Conservation (phyloP, 2,329 filamentous ascomycete genomes). For the Venturia aucupariae region DNA sequence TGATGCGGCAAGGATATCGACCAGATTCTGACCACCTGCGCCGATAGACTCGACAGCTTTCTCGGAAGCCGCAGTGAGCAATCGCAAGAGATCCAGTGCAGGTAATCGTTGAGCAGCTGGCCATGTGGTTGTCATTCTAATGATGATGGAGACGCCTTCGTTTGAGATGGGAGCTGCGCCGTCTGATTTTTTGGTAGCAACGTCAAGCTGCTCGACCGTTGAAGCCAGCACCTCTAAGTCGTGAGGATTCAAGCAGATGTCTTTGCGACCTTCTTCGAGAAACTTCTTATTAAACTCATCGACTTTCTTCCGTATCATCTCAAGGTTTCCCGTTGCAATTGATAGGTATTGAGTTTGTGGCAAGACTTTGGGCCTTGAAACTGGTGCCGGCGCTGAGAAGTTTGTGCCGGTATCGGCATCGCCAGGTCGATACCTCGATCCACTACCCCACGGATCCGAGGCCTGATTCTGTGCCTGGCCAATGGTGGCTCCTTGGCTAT, state of each 20-base stretch:
- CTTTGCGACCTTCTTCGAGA: conserved; percentile 61
- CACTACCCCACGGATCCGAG: conserved; percentile 68
- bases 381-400: conserved; percentile 24
- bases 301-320: conserved; percentile 67
- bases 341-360: conserved; percentile 73
- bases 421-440: conserved; percentile 69
- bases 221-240: conserved; percentile 55
- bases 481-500: conserved; percentile 79
- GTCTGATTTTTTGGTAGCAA: conserved; percentile 33
- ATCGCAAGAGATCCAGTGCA: conserved; percentile 78
- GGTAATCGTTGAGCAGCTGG: conserved; percentile 71
- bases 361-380: conserved; percentile 49
- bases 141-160: conserved; percentile 51
- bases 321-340: conserved; percentile 63
- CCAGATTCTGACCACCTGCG: conserved; percentile 45
- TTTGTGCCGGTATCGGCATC: conserved; percentile 39
- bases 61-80: conserved; percentile 60
- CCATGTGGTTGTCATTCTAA: conserved; percentile 71
- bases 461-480: conserved; percentile 47
- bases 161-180: conserved; percentile 34
- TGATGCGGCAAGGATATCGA: conserved; percentile 46
- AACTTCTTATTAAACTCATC: conserved; percentile 65
- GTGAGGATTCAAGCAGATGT: conserved; percentile 61
- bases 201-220: conserved; percentile 56
- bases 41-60: conserved; percentile 53